phyloP scores from a whole-genome alignment of 2,329 filamentous ascomycete species.

The Phyllosticta citriasiana region DNA sequence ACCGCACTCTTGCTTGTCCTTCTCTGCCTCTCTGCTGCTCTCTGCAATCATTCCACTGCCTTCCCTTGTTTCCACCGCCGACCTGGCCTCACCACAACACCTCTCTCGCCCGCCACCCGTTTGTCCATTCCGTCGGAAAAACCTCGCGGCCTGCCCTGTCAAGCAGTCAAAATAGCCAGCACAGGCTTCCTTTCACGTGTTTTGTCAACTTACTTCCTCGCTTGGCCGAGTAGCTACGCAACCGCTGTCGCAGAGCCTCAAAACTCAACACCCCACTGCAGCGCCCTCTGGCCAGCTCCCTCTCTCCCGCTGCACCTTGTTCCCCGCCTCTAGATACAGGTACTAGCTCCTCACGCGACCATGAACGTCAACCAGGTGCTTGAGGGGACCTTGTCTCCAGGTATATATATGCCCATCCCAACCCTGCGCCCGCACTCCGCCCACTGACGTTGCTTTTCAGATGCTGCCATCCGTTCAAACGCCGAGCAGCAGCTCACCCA shows the following conservation, averaged over 20 bases:
- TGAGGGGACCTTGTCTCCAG: slow-evolving; percentile 88
- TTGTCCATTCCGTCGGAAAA: not conserved
- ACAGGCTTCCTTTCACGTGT: slow-evolving; percentile 26
- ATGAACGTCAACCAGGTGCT: slow-evolving; percentile 99
- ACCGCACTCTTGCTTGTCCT: slow-evolving; percentile 9
- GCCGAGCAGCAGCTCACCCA: slow-evolving; percentile 91
- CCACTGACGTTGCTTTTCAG: slow-evolving; percentile 42
- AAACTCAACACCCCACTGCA: slow-evolving; percentile 17
- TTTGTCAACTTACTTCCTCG: slow-evolving; percentile 20
- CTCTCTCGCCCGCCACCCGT: not conserved
- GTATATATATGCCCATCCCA: slow-evolving; percentile 54
- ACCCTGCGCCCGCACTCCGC: slow-evolving; percentile 12
- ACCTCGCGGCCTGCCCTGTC: not conserved
- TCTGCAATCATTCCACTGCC: not conserved
- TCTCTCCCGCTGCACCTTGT: slow-evolving; percentile 13
- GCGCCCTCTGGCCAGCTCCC: slow-evolving; percentile 18
- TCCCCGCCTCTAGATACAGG: slow-evolving; percentile 2
- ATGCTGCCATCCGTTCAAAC: slow-evolving; percentile 78
- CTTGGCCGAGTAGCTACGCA: slow-evolving; percentile 21
- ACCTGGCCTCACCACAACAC: not conserved
- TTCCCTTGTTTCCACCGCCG: not conserved
- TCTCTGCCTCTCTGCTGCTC: not conserved
- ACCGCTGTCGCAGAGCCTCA: slow-evolving; percentile 31
- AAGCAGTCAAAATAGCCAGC: not conserved
- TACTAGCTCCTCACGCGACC: slow-evolving; percentile 37